These are phyloP conservation scores for Sclerotinia nivalis DNA, from an alignment of 2,329 filamentous ascomycete genomes.

Conservation along the genomic window DNA sequence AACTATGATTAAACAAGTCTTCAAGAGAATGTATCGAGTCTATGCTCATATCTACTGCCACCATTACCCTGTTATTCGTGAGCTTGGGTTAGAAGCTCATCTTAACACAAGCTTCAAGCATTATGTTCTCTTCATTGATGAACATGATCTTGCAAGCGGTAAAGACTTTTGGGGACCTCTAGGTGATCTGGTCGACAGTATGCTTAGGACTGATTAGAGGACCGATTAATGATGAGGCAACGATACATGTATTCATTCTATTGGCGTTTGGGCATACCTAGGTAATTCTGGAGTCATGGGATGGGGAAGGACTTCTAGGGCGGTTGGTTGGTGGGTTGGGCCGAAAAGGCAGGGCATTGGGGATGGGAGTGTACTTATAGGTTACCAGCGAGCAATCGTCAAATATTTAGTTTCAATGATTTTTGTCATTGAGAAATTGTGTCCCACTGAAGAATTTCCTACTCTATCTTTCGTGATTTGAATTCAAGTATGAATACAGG, in stretches of 20 bases:
- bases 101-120: constrained; percentile 99
- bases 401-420: constrained; percentile 12
- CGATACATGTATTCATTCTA: constrained; percentile 27
- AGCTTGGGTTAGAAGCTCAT: constrained; percentile 93
- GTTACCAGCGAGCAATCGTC: constrained; percentile 21
- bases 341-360: constrained; percentile 3
- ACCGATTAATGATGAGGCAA: constrained; percentile 28
- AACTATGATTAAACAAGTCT: constrained; percentile 86
- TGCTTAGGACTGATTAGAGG: constrained; percentile 77
- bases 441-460: background rate
- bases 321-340: background rate
- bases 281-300: constrained; percentile 14
- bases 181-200: constrained; percentile 94
- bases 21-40: constrained; percentile 98
- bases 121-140: constrained; percentile 97
- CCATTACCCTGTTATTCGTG: constrained; percentile 95
- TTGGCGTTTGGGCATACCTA: constrained; percentile 34
- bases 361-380: constrained; percentile 21
- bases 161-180: constrained; percentile 97
- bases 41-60: constrained; percentile 99
- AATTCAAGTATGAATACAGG: background rate
- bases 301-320: constrained; percentile 27
- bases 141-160: constrained; percentile 87
- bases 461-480: background rate
- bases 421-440: background rate